Evolutionary conservation across 169 alveolate genomes (phyloP).

Genomic region (Plasmodium knowlesi): DNA sequence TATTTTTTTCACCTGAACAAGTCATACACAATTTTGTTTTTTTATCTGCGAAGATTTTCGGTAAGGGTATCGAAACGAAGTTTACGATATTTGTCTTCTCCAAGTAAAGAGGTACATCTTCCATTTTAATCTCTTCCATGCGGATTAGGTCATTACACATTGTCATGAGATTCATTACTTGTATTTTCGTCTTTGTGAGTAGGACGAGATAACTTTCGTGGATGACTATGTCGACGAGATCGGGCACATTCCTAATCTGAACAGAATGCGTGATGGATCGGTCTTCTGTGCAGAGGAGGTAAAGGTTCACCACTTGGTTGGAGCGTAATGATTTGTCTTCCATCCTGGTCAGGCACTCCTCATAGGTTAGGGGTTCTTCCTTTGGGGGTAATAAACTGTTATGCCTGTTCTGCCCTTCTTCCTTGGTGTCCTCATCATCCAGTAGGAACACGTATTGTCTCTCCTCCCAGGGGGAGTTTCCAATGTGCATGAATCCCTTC

Average conservation of each 20-base stretch:
- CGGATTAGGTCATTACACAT: slow-evolving; percentile 17
- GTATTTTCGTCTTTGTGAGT: slow-evolving; percentile 22
- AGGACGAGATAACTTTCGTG: slow-evolving; percentile 24
- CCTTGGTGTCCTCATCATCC: neutral
- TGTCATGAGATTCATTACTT: slow-evolving; percentile 17
- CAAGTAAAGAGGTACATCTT: neutral
- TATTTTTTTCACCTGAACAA: slow-evolving; percentile 53
- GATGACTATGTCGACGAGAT: slow-evolving; percentile 20
- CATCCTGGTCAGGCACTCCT: neutral
- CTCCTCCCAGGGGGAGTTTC: neutral
- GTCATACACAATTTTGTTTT: slow-evolving; percentile 43
- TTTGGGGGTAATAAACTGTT: too few species aligned
- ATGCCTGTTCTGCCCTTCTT: neutral
- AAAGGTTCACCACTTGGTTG: neutral
- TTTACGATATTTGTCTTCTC: neutral
- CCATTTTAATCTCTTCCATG: neutral
- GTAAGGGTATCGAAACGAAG: slow-evolving; percentile 21
- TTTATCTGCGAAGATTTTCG: slow-evolving; percentile 39
- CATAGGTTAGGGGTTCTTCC: neutral
- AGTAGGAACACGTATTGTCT: slow-evolving; percentile 6
- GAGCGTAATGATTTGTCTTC: neutral
- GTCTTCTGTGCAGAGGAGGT: slow-evolving; percentile 15
- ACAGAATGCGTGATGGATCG: neutral
- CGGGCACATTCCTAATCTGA: slow-evolving; percentile 13
- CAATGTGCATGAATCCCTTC: neutral